Percentiles rank a stretch among this genome's conserved stretches.
These are phyloP conservation scores for Vanilla planifolia DNA, from an alignment of 106 monocot genomes.

Conservation along the genomic window DNA sequence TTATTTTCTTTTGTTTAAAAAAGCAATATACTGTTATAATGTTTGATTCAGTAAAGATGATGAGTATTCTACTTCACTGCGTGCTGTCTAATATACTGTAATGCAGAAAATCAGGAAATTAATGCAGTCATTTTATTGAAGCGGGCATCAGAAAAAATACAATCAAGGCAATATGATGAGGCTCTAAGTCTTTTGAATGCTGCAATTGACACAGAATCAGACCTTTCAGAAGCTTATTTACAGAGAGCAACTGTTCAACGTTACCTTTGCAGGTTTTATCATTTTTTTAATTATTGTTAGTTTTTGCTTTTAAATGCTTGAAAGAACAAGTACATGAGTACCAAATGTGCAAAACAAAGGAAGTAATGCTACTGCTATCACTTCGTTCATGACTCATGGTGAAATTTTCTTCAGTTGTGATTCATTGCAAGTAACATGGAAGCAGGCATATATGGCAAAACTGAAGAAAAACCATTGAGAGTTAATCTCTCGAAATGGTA, in stretches of 20 bases:
- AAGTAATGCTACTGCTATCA: no score
- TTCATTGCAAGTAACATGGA: no score
- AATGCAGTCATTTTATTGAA: conserved; percentile 48
- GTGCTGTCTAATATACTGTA: background rate
- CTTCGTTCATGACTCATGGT: no score
- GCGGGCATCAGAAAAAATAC: conserved; percentile 53
- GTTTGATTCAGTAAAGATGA: background rate
- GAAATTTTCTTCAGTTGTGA: no score
- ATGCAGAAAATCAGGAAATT: conserved; percentile 38
- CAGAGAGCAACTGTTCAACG: conserved; percentile 67
- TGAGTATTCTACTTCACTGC: no score
- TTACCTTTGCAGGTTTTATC: conserved; percentile 69
- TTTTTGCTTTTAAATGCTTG: background rate
- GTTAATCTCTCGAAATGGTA: no score
- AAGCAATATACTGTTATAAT: background rate
- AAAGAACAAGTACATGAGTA: no score
- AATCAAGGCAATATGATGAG: conserved; percentile 44
- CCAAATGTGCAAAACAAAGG: no score
- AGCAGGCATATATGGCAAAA: no score
- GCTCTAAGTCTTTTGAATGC: conserved; percentile 62
- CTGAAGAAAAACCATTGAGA: no score
- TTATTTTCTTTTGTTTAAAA: background rate
- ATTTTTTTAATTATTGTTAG: background rate
- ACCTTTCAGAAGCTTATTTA: conserved; percentile 62
- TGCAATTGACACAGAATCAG: conserved; percentile 59